Base-by-base conservation (phyloP, 768 basidiomycete genomes). In the Lactarius tabidus region DNA sequence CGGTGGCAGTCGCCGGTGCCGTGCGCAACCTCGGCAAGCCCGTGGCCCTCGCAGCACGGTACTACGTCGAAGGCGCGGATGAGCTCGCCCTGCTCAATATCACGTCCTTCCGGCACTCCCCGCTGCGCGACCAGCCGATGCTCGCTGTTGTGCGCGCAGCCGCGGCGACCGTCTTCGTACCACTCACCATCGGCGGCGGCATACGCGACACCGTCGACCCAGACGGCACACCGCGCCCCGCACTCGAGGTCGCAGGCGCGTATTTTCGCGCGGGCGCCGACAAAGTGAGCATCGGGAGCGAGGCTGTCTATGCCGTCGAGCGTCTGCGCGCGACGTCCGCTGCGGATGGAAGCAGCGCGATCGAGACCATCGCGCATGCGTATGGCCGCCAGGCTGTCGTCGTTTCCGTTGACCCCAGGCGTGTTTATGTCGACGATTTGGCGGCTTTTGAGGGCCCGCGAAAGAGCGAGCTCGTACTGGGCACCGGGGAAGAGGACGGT, bases 21-120 rank as follows among this genome's bases (percentile, higher is more conserved):
- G 97, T 99, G 15, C 90, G 96, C 70, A 98, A 99, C 76, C 88
- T 99, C 57, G 97, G 97, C 59, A 98, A 97, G 77, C 97, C 97
- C 23, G 93, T 99, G 71, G 86, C 91, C 33, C 87, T 98, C 65
- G 90, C 95, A 2, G 84, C 82, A 56, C 86, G 85, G 69, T 98
- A 99, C 79, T 98, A 89, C 77, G 74, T 78, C 14, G 85, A 87
- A 36, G 95, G 95, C 36, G 96, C 96, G 54, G 97, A 99, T 76
- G 97, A 99, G 77, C 81, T 99, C 39, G 97, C 94, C 74, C 87
- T 99, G 68, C 89, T 99, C 74, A 99, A 99, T 78, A 99, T 99
- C 81, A 99, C 97, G 18, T 97, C 96, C 67, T 99, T 99, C 85
- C 91, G 97, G 67, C 89, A 91, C 72, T 98, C 94, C 17, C 95